phyloP scores from a whole-genome alignment of 1,139 yeast species.

The Groenewaldozyma sp. region DNA sequence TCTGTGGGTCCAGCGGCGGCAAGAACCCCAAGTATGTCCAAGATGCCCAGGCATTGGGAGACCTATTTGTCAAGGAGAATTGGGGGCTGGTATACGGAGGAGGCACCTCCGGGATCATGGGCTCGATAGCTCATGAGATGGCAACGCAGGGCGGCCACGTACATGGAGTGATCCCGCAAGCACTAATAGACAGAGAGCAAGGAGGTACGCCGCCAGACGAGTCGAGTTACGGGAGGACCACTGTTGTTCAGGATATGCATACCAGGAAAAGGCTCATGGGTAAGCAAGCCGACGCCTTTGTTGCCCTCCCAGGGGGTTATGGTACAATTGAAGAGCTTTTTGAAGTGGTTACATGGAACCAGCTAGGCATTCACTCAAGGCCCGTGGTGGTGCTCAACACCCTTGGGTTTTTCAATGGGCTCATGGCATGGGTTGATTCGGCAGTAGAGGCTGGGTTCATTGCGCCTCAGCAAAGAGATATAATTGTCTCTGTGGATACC shows the following conservation, averaged over 20 bases:
- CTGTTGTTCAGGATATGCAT: conserved; percentile 83
- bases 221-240: conserved; percentile 65
- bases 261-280: conserved; percentile 85
- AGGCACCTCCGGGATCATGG: conserved; percentile 76
- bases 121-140: conserved; percentile 68
- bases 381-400: conserved; percentile 73
- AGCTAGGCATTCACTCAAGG: conserved; percentile 73
- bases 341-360: conserved; percentile 89
- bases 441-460: conserved; percentile 54
- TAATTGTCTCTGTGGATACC: conserved; percentile 59
- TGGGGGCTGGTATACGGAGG: conserved; percentile 90
- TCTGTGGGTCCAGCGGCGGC: conserved; percentile 81
- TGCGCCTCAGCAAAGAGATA: conserved; percentile 54
- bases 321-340: conserved; percentile 85
- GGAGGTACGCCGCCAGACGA: conserved; percentile 41
- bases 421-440: conserved; percentile 38
- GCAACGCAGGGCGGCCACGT: conserved; percentile 63
- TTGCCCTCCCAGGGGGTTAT: conserved; percentile 88
- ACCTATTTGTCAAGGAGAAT: conserved; percentile 43
- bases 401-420: conserved; percentile 70
- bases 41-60: conserved; percentile 53
- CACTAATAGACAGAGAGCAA: conserved; percentile 68
- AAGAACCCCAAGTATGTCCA: conserved; percentile 41
- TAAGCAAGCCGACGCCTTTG: conserved; percentile 73
- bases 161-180: conserved; percentile 80